Evolutionary conservation across 805 yeast genomes (phyloP).

Genomic region (Torulaspora delbrueckii): DNA sequence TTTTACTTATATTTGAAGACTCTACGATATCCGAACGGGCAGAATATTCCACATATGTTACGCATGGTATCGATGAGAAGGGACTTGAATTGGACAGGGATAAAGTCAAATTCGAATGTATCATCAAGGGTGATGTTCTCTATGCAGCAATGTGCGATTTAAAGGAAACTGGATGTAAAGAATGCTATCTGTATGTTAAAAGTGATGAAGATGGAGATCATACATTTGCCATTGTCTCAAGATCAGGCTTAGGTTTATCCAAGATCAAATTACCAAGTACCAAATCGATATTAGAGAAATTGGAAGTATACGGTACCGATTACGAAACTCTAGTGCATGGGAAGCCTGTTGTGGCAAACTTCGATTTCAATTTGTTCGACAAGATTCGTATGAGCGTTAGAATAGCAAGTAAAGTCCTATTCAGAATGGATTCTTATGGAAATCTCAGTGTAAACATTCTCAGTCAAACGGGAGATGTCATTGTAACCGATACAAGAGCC

Average conservation of each 20-base stretch:
- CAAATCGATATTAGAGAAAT: conserved; percentile 55
- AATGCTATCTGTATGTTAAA: conserved; percentile 45
- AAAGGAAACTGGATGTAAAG: conserved; percentile 49
- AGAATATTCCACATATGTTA: conserved; percentile 47
- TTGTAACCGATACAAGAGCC: conserved; percentile 23
- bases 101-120: conserved; percentile 45
- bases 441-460: conserved; percentile 44
- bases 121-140: conserved; percentile 50
- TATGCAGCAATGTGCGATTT: conserved; percentile 52
- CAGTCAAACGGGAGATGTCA: conserved; percentile 35
- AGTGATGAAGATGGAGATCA: conserved; percentile 28
- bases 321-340: conserved; percentile 22
- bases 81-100: conserved; percentile 43
- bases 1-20: conserved; percentile 53
- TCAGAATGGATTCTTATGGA: conserved; percentile 52
- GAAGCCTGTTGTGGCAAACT: conserved; percentile 41
- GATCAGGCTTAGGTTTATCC: conserved; percentile 69
- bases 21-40: conserved; percentile 50
- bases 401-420: conserved; percentile 48
- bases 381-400: conserved; percentile 46
- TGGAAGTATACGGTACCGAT: conserved; percentile 38
- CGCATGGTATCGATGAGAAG: conserved; percentile 33
- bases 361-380: conserved; percentile 46
- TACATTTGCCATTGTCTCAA: conserved; percentile 49
- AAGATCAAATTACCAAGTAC: conserved; percentile 63